These are phyloP conservation scores for Neospermospora avenae DNA, from an alignment of 2,329 filamentous ascomycete species.

Conservation along the genomic window DNA sequence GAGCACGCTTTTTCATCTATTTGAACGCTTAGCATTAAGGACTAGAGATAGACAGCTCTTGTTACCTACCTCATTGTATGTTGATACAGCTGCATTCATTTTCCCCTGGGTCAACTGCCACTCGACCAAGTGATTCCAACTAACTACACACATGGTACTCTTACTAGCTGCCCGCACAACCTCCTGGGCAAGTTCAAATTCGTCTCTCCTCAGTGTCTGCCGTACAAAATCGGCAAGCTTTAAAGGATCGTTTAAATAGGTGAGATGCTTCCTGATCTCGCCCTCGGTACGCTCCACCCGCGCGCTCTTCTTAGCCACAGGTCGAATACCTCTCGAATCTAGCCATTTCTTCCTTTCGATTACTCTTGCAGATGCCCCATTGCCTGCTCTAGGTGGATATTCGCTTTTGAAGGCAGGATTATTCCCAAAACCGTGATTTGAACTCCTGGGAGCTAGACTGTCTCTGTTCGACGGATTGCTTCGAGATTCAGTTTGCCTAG, in stretches of 20 bases:
- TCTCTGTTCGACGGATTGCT: background rate
- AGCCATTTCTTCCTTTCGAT: conserved; percentile 22
- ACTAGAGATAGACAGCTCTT: background rate
- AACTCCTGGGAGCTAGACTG: background rate
- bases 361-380: background rate
- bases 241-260: conserved; percentile 56
- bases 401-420: background rate
- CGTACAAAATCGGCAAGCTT: conserved; percentile 68
- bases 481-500: background rate
- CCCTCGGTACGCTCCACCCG: conserved; percentile 5
- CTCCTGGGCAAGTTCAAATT: conserved; percentile 63
- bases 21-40: conserved; percentile 18
- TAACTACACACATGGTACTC: conserved; percentile 62
- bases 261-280: conserved; percentile 24
- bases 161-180: conserved; percentile 69
- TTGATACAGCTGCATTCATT: conserved; percentile 65
- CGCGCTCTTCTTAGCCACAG: conserved; percentile 8
- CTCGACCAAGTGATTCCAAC: conserved; percentile 85
- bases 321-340: conserved; percentile 24
- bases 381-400: background rate
- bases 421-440: background rate
- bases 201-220: conserved; percentile 52
- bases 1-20: conserved; percentile 93
- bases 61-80: conserved; percentile 76
- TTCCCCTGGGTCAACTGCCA: conserved; percentile 61